Percentiles rank a stretch among this genome's conserved stretches.
Evolutionary conservation across 345 rosid species (phyloP).

Genomic region (Linum lewisii): DNA sequence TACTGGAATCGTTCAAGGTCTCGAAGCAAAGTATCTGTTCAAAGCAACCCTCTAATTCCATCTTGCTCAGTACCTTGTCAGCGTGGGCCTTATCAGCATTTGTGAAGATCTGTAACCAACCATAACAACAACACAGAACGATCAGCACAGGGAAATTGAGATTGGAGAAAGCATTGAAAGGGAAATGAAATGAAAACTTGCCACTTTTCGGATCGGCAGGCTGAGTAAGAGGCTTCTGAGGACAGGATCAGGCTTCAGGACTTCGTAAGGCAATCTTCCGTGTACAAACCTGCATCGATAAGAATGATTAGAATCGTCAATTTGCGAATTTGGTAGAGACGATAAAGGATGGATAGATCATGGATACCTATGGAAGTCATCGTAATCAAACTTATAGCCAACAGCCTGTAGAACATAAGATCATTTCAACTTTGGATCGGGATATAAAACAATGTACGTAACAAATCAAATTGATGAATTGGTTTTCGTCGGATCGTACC

Average conservation of each 20-base stretch:
- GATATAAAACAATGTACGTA: neutral
- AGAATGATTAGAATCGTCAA: too few relatives aligned
- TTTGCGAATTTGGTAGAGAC: neutral
- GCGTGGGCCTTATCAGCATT: slow-evolving; percentile 8
- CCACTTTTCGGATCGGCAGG: slow-evolving; percentile 8
- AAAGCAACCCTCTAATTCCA: slow-evolving; percentile 8
- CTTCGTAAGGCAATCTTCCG: slow-evolving; percentile 7
- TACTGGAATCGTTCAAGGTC: slow-evolving; percentile 3
- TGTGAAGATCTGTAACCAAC: neutral
- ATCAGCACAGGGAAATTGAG: neutral
- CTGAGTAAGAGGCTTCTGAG: slow-evolving; percentile 3
- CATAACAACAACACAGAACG: neutral
- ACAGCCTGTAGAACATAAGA: neutral
- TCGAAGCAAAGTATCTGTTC: slow-evolving; percentile 4
- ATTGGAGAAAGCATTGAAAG: neutral
- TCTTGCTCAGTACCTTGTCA: neutral
- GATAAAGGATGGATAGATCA: neutral
- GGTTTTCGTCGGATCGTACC: neutral
- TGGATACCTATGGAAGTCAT: slow-evolving; percentile 7
- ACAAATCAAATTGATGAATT: neutral
- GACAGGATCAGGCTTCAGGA: slow-evolving; percentile 3
- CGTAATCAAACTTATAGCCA: slow-evolving; percentile 7
- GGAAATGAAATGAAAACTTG: neutral
- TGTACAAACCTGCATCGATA: slow-evolving; percentile 6
- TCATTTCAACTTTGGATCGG: neutral